Evolutionary conservation across 176 grass and related monocot genomes (phyloP), one percentile per base, ranked within the genome.

Genomic region (Phoenix dactylifera): DNA sequence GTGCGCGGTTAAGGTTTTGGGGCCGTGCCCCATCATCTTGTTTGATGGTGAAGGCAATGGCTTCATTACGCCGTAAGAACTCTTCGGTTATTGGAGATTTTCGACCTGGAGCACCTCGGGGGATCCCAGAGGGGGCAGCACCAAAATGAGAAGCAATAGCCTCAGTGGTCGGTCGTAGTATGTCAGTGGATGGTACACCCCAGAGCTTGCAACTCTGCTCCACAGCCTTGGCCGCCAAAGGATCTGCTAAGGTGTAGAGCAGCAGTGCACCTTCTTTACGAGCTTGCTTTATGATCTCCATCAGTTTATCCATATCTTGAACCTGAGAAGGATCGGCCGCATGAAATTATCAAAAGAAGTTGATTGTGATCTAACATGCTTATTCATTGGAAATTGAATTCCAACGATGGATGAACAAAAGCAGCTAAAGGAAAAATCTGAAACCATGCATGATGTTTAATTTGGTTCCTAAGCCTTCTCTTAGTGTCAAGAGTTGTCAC

Each of bases 1-100:
- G 23, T 15, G 93, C 76, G 59, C 48, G 76, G 29, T 70, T 44
- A 50, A 98, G 78, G 81, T 98, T 89, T 58, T 89, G 63, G 19
- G 93, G 93, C 71, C 68, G 79, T 67, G 93, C 93, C 16, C 93
- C 93, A 69, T 98, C 93, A 68, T 98, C 93, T 67, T 89, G 87
- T 77, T 89, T 98, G 76, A 98, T 98, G 15, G 93, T 98, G 64
- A 98, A 98, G 69, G 92, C 88, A 16, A 98, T 74, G 14, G 94
- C 94, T 22, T 92, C 94, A 28, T 92, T 98, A 35, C 94, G 82
- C 50, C 7, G 52, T 50, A 93, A 98, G 60, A 92, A 98, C 53
- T 92, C 94, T 58, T 88, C 94, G 22, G 75, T 65, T 39, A 98
- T 79, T 4, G 73, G 79, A 60, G 55, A 58, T 26, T 68, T 57